Base-by-base conservation (phyloP, 2,329 filamentous ascomycete species). In the Blastomyces silverae region DNA sequence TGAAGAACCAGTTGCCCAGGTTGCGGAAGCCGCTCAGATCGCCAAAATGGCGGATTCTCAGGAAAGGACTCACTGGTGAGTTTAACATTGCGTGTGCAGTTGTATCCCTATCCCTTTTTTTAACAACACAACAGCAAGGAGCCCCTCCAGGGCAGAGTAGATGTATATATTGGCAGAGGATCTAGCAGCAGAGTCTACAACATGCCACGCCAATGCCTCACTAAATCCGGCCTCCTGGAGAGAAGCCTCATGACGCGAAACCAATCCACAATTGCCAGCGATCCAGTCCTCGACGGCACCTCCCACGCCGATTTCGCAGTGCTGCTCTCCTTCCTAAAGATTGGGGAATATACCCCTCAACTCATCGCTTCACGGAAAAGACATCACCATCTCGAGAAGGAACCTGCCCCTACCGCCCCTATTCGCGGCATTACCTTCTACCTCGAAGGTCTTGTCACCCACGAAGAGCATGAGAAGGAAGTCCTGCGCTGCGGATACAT, bases 401-500 rank as follows among this genome's bases (percentile, higher is more conserved):
- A 39, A 20, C 28, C 6, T 56, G 3, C 4, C 20, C 7, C 42
- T n/a, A 61, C 22, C 1, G 13, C n/a, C 22, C 50, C 22, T 17
- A 17, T 17, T 20, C 42, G 31, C 22, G 25, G 17, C 2, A 55
- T 64, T 8, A 62, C 59, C 22, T 39, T 64, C 52, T 62, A 55
- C 60, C 53, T 66, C n/a, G 62, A 64, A 55, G 65, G 65, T 13
- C 44, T 64, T 20, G 13, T n/a, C 20, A 63, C 42, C 17, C 48
- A 60, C 15, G n/a, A 55, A 37, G 63, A 64, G 1, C 64, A 64
- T 25, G 60, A 64, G 8, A 22, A 20, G 37, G 65, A 64, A 39
- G 25, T 64, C 17, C 25, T 61, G 4, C 62, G 65, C 57, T 53
- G 50, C 34, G 65, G 42, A 20, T 42, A 56, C 15, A 48, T 66